Conservation (phyloP, 1,139 yeast species). For the Sugiyamaella paludigena region DNA sequence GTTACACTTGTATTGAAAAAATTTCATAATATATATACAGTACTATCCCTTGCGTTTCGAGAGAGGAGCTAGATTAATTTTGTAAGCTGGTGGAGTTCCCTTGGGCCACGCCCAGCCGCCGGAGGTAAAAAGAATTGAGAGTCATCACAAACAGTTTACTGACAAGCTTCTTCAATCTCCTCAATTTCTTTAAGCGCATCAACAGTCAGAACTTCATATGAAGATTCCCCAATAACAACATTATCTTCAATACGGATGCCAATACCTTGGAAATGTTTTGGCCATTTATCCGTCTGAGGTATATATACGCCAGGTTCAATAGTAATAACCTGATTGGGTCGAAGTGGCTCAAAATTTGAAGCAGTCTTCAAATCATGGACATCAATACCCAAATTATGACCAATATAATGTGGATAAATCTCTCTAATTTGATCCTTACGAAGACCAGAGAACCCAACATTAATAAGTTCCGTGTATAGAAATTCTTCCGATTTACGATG, state of each 20-base stretch:
- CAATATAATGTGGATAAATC: conserved; percentile 90
- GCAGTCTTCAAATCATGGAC: conserved; percentile 74
- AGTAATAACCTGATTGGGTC: conserved; percentile 59
- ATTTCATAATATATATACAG: background rate
- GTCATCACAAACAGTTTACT: background rate
- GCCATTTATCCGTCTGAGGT: conserved; percentile 68
- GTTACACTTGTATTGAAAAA: background rate
- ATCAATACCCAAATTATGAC: conserved; percentile 92
- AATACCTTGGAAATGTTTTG: conserved; percentile 77
- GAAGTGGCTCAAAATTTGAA: conserved; percentile 43
- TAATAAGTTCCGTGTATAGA: conserved; percentile 62
- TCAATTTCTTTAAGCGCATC: conserved; percentile 82
- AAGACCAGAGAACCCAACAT: conserved; percentile 58
- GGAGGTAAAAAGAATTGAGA: too few species aligned
- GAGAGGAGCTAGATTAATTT: background rate
- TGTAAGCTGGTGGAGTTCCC: too few species aligned
- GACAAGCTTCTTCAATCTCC: conserved; percentile 56
- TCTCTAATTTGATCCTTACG: conserved; percentile 34
- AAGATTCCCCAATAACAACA: conserved; percentile 57
- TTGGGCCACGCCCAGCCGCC: too few species aligned
- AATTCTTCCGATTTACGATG: conserved; percentile 65
- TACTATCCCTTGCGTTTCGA: background rate
- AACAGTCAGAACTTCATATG: conserved; percentile 63
- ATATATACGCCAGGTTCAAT: conserved; percentile 94
- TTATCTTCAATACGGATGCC: conserved; percentile 97